Base-by-base conservation (phyloP, 768 basidiomycete genomes). In the Rickenella mellea region DNA sequence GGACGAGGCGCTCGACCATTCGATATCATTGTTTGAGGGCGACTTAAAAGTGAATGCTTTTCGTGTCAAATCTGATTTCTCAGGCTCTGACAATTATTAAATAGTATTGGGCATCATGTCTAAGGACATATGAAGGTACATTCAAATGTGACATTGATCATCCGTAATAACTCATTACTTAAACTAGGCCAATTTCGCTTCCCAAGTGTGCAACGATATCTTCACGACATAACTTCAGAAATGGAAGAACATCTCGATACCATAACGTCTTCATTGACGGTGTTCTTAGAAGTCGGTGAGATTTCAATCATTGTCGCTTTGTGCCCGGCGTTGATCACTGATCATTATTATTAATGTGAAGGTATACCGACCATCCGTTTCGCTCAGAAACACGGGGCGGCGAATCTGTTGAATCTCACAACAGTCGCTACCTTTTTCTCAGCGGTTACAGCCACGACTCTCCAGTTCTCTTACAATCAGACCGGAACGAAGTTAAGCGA, bases 371-470 rank as follows among this genome's bases (percentile, higher is more conserved):
- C 80, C 2, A 84, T 87, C 51, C 73, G 80, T 39, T 82, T 83
- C 49, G 80, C 78, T 1, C 83, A 86, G 57, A 78, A 80, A 48
- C 81, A 84, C 49, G 79, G 72, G 26, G 77, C 80, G 3, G 65
- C 70, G 30, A 84, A 83, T 49, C 64, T 86, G 14, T 69, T 83
- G 20, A 84, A 83, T 48, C 65, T 86, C 25, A 82, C 80, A 27
- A 84, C 83, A 6, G 78, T 86, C 4, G 81, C 82, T 21, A 86
- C 81, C 39, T 83, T 85, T 61, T 83, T 84, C 58, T 80, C 78
- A 25, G 80, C 78, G 14, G 80, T 84, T 43, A 83, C 80, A 0
- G 82, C 81, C 21, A 80, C 80, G 6, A 80, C 80, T 1, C 58
- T 83, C 49, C 82, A 84, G 52, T 82, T 78, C 52, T 82, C 82